Conservation (phyloP, 768 basidiomycete genomes). For the Cystobasidium onofrii region DNA sequence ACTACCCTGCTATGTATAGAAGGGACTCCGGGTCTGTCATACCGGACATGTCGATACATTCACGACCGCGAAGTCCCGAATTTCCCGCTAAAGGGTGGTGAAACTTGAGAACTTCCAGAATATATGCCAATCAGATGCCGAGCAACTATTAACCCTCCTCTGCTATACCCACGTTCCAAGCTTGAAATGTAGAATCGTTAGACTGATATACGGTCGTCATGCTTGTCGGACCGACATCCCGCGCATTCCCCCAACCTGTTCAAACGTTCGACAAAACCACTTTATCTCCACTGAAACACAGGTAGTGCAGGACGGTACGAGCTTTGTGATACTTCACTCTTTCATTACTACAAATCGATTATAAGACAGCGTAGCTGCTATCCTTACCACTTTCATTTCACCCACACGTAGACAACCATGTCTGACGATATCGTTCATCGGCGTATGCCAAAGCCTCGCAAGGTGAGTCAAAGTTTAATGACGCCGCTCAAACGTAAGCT, state of each 20-base stretch:
- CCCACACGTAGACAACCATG: not conserved
- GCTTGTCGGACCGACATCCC: too few species aligned
- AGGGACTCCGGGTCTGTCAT: not conserved
- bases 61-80: not conserved
- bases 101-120: not conserved
- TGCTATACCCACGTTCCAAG: too few species aligned
- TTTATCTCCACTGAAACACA: too few species aligned
- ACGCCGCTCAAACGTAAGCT: too few species aligned
- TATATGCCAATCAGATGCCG: too few species aligned
- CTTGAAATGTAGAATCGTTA: too few species aligned
- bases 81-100: not conserved
- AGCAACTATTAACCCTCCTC: too few species aligned
- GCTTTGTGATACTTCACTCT: too few species aligned
- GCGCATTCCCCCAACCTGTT: not conserved
- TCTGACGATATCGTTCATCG: constrained; percentile 1
- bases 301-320: too few species aligned
- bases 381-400: not conserved
- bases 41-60: not conserved
- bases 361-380: too few species aligned
- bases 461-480: not conserved
- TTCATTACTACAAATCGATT: too few species aligned
- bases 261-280: not conserved
- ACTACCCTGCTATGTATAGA: not conserved
- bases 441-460: constrained; percentile 5
- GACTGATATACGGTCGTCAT: too few species aligned